Evolutionary conservation across 768 basidiomycete genomes (phyloP).

Genomic region (Heimioporus sp.): DNA sequence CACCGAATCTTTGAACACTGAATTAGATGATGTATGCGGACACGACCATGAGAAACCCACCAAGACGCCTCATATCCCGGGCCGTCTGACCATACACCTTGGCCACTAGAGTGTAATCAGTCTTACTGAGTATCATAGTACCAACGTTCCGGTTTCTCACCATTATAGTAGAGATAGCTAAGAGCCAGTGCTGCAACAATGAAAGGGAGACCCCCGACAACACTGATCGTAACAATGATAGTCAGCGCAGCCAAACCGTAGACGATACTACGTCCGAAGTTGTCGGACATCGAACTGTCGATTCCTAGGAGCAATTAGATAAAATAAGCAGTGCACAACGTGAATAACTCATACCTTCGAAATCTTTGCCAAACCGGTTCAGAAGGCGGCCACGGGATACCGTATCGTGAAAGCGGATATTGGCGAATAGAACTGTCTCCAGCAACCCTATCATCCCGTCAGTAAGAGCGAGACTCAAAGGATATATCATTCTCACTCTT

Average conservation of each 20-base stretch:
- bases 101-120: slow-evolving; percentile 29
- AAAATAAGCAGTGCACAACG: neutral
- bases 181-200: slow-evolving; percentile 56
- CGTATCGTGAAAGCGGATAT: slow-evolving; percentile 92
- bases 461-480: slow-evolving; percentile 6
- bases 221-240: slow-evolving; percentile 70
- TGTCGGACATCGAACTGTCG: slow-evolving; percentile 80
- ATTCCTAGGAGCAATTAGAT: slow-evolving; percentile 48
- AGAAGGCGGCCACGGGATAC: slow-evolving; percentile 80
- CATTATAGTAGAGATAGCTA: slow-evolving; percentile 66
- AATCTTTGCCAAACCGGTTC: slow-evolving; percentile 88
- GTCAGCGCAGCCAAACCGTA: slow-evolving; percentile 69
- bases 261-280: slow-evolving; percentile 77
- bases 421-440: slow-evolving; percentile 80
- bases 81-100: slow-evolving; percentile 79
- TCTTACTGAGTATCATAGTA: neutral
- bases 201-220: slow-evolving; percentile 79
- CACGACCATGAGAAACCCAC: slow-evolving; percentile 34
- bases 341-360: slow-evolving; percentile 51
- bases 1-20: slow-evolving; percentile 38
- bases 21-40: neutral
- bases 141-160: slow-evolving; percentile 38
- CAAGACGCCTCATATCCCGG: slow-evolving; percentile 78
- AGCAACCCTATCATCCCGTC: slow-evolving; percentile 45
- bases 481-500: slow-evolving; percentile 41